Percentiles rank a stretch among this genome's conserved stretches.
Evolutionary conservation across 2,329 filamentous ascomycete species (phyloP).

Genomic region (Cercospora sp.): DNA sequence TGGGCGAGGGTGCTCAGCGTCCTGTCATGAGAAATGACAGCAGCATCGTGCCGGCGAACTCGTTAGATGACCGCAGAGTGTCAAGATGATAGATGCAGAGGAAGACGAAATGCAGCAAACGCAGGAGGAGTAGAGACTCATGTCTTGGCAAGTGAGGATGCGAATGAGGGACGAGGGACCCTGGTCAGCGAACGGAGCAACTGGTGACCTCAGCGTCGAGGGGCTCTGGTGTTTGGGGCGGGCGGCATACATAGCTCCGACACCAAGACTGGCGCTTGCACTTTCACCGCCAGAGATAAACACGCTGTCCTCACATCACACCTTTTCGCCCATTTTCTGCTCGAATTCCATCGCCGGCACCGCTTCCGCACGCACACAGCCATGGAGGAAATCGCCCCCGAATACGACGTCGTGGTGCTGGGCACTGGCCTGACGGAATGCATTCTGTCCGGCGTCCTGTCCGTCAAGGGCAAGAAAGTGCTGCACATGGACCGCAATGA

Average conservation of each 20-base stretch:
- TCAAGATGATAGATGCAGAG: not conserved
- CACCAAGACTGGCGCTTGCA: conserved; percentile 2
- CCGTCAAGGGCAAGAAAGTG: conserved; percentile 98
- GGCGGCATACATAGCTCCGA: not conserved
- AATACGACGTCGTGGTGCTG: conserved; percentile 98
- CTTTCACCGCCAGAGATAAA: conserved; percentile 3
- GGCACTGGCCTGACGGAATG: conserved; percentile 99
- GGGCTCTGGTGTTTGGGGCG: not conserved
- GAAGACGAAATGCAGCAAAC: not conserved
- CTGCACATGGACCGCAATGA: conserved; percentile 98
- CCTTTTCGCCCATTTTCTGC: not conserved
- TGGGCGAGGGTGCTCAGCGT: not conserved
- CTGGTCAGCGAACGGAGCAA: conserved; percentile 1
- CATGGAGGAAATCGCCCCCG: conserved; percentile 98
- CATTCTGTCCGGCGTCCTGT: conserved; percentile 95
- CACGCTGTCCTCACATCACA: not conserved
- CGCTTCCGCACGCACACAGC: conserved; percentile 36
- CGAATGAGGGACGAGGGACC: not conserved
- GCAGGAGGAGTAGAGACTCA: not conserved
- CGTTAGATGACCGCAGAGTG: not conserved
- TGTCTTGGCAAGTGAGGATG: not conserved
- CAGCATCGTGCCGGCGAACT: not conserved
- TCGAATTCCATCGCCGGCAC: not conserved
- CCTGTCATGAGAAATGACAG: not conserved
- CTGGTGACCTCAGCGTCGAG: conserved; percentile 1